Conservation (phyloP, 495 filamentous ascomycete genomes). For the Aspergillus sclerotioniger region DNA sequence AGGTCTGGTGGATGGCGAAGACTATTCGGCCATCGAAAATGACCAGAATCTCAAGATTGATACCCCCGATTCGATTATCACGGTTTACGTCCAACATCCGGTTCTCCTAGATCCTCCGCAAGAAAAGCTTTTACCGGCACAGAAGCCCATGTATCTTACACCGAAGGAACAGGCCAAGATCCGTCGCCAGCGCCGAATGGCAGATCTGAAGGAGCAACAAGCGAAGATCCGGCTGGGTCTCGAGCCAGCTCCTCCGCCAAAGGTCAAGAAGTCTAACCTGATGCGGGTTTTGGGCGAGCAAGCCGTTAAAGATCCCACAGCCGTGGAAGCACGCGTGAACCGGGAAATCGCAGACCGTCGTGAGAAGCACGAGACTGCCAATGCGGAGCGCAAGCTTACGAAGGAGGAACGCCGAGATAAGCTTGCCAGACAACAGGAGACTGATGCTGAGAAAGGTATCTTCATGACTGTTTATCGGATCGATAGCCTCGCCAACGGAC, state of each 20-base stretch:
- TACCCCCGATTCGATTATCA: conserved; percentile 78
- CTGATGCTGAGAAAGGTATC: conserved; percentile 83
- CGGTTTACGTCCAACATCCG: conserved; percentile 87
- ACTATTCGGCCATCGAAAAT: conserved; percentile 66
- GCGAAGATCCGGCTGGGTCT: conserved; percentile 92
- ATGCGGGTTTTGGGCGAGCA: conserved; percentile 98
- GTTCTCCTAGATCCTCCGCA: conserved; percentile 89
- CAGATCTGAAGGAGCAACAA: conserved; percentile 90
- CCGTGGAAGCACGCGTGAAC: conserved; percentile 91
- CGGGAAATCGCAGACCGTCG: conserved; percentile 83
- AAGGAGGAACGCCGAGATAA: conserved; percentile 91
- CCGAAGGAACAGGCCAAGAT: conserved; percentile 87
- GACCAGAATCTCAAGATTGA: conserved; percentile 70
- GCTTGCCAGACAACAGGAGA: conserved; percentile 75
- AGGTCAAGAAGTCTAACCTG: conserved; percentile 91
- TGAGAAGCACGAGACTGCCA: conserved; percentile 69
- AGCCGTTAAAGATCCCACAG: conserved; percentile 95
- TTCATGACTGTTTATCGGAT: conserved; percentile 84
- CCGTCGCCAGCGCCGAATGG: conserved; percentile 85
- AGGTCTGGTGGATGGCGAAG: conserved; percentile 68
- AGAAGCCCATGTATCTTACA: conserved; percentile 92
- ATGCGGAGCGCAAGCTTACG: conserved; percentile 85
- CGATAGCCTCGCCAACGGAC: conserved; percentile 79
- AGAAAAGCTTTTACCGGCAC: conserved; percentile 71
- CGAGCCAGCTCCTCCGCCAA: conserved; percentile 83